Conservation (phyloP, 345 rosid genomes). For the Populus nigra region DNA sequence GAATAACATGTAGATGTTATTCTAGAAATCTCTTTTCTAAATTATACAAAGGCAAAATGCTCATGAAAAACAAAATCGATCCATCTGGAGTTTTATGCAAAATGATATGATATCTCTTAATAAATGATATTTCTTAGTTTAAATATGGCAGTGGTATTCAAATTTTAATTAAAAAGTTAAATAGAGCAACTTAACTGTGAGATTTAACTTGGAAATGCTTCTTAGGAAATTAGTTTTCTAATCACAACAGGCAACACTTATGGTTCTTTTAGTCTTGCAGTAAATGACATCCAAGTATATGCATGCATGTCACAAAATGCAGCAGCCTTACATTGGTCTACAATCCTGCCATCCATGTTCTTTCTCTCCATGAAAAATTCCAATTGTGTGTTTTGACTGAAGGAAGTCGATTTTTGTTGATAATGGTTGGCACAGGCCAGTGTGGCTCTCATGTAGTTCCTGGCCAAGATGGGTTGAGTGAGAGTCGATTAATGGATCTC, state of each 20-base stretch:
- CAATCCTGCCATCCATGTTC: neutral
- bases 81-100: neutral
- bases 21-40: neutral
- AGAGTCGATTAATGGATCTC: constrained; percentile 51
- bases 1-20: neutral
- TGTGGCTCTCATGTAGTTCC: constrained; percentile 53
- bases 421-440: constrained; percentile 42
- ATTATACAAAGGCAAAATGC: neutral
- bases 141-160: neutral
- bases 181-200: neutral
- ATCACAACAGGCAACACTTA: neutral
- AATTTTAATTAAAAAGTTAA: no score
- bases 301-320: no score
- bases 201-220: neutral
- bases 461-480: constrained; percentile 48
- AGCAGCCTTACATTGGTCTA: neutral
- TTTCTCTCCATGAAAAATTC: neutral
- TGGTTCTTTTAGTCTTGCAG: neutral
- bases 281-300: no score
- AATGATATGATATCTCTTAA: neutral
- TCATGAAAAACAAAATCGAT: neutral
- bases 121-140: neutral
- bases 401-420: constrained; percentile 9
- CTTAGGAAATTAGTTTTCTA: neutral
- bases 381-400: neutral